Base-by-base conservation (phyloP, 2,329 filamentous ascomycete genomes). In the Aureobasidium vineae region DNA sequence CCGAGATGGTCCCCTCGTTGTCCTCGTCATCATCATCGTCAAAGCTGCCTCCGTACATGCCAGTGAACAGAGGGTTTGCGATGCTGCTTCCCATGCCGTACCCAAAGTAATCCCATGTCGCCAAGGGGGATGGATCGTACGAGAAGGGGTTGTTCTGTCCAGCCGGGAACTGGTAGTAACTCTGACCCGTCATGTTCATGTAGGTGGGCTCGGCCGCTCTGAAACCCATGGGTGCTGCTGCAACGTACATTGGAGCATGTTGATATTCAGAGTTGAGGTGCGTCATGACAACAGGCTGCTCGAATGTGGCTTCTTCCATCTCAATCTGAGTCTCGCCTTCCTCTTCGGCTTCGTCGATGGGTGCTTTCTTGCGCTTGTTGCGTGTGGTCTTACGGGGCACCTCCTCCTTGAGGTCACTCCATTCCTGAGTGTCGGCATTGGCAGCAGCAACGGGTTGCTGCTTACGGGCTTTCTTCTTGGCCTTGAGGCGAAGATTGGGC, bases 11-110 rank as follows among this genome's bases (percentile, higher is more conserved):
- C 7, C 66, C 65, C 61, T 69, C 64, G 23, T 66, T 66, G 56
- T 70, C 69, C 16, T 68, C 73, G 64, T 75, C 73, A 16, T 73
- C 71, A 52, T 73, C 71, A 49, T 73, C 73, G 11, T 70, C 71
- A 16, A 57, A 61, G 26, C 67, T 70, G 63, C 53, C 66, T n/a
- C 52, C 64, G 41, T 68, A 66, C 38, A 67, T 70, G 59, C 69
- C 71, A 28, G 74, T 61, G 68, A 76, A 75, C 26, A 74, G 68
- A 16, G 73, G 72, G 40, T 75, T 75, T 38, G 66, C 52, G 28
- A 70, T 43, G 31, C 65, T 65, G 45, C 63, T 19, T 16, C 56
- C 57, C 41, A 61, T 50, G 31, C 70, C 66, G 19, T 63, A 63
- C 19, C 56, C 53, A 50, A 71, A 60, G 33, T 70, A 59, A 54